Evolutionary conservation across 139 green algal genomes (phyloP).

Genomic region (Deuterostichococcus epilithicus): DNA sequence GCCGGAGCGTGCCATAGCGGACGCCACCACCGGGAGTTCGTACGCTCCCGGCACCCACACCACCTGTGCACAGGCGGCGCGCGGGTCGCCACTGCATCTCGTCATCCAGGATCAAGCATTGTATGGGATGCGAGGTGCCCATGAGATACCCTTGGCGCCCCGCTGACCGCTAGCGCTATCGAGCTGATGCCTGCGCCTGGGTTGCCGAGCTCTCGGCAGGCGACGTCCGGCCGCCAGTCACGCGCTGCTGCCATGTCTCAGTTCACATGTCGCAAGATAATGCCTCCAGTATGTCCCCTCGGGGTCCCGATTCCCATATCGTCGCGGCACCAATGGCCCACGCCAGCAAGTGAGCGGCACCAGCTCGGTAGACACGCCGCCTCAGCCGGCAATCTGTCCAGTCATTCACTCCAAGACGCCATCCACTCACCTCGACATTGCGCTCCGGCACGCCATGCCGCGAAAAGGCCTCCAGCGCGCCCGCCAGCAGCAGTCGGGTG

Average conservation of each 20-base stretch:
- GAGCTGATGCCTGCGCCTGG: too few species aligned
- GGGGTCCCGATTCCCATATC: not conserved
- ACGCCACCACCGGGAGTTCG: conserved; percentile 90
- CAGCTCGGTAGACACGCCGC: not conserved
- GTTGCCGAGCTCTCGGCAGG: too few species aligned
- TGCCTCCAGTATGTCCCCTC: not conserved
- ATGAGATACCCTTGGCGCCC: too few species aligned
- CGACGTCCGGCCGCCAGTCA: too few species aligned
- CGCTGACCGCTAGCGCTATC: too few species aligned
- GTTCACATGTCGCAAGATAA: too few species aligned
- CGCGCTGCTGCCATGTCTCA: too few species aligned
- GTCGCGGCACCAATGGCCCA: not conserved
- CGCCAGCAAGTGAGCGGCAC: not conserved
- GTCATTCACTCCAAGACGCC: too few species aligned
- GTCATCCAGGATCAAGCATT: not conserved
- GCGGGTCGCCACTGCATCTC: not conserved
- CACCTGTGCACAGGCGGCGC: conserved; percentile 54
- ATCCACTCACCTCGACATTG: conserved; percentile 62
- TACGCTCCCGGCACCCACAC: conserved; percentile 94
- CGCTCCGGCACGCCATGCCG: conserved; percentile 51
- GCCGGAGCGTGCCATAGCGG: conserved; percentile 81
- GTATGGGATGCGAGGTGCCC: not conserved
- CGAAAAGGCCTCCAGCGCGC: conserved; percentile 71
- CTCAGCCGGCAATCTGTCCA: not conserved
- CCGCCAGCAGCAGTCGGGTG: conserved; percentile 87